Percentiles rank a stretch among this genome's conserved stretches.
Evolutionary conservation across 768 basidiomycete genomes (phyloP).

Genomic region (Gloeostereum incarnatum): DNA sequence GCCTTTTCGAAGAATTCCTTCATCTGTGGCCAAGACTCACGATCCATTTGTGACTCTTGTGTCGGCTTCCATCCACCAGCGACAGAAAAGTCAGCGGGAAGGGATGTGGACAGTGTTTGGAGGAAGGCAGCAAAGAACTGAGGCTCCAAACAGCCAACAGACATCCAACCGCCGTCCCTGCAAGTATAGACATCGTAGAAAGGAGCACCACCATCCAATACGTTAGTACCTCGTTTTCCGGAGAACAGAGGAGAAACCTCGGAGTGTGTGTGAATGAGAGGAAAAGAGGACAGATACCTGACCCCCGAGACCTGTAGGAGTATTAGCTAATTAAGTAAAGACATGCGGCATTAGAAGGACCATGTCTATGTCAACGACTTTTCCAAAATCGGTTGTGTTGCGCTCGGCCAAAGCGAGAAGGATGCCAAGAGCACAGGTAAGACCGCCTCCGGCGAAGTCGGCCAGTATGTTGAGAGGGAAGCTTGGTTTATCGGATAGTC

Average conservation of each 20-base stretch:
- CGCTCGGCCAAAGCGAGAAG: slow-evolving; percentile 69
- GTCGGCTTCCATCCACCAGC: slow-evolving; percentile 48
- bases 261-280: slow-evolving; percentile 41
- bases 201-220: slow-evolving; percentile 70
- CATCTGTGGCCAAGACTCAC: slow-evolving; percentile 47
- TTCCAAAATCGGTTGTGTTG: slow-evolving; percentile 53
- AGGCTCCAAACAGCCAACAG: slow-evolving; percentile 68
- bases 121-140: slow-evolving; percentile 62
- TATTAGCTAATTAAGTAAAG: not conserved
- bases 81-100: slow-evolving; percentile 34
- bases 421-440: slow-evolving; percentile 63
- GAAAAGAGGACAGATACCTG: slow-evolving; percentile 69
- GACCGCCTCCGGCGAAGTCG: slow-evolving; percentile 73
- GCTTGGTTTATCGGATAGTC: slow-evolving; percentile 47
- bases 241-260: slow-evolving; percentile 23
- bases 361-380: slow-evolving; percentile 73
- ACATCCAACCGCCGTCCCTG: slow-evolving; percentile 66
- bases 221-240: slow-evolving; percentile 42
- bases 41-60: slow-evolving; percentile 31
- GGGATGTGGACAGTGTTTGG: slow-evolving; percentile 36
- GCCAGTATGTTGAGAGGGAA: slow-evolving; percentile 73
- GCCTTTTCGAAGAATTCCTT: slow-evolving; percentile 51
- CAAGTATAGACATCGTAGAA: slow-evolving; percentile 73
- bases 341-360: slow-evolving; percentile 22
- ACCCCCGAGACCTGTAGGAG: slow-evolving; percentile 60